Evolutionary conservation across 768 basidiomycete species (phyloP).

Genomic region (Amanita molliuscula): DNA sequence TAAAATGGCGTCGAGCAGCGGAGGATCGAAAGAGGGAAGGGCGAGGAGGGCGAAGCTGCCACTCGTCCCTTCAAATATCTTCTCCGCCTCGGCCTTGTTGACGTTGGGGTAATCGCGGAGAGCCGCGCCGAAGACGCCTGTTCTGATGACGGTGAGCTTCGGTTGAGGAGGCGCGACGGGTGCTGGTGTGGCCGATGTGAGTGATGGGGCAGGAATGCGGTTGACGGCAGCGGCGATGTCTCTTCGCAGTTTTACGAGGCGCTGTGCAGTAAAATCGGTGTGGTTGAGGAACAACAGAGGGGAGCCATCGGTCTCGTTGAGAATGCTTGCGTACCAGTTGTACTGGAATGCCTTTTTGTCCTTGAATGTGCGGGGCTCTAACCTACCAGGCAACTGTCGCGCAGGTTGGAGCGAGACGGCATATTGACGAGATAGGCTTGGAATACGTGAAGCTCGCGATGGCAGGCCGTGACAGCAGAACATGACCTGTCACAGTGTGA

Average conservation of each 20-base stretch:
- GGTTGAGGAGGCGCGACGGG: constrained; percentile 26
- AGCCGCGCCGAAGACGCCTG: constrained; percentile 72
- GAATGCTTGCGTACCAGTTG: constrained; percentile 67
- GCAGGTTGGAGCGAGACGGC: constrained; percentile 48
- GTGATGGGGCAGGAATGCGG: constrained; percentile 29
- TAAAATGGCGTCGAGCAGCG: constrained; percentile 57
- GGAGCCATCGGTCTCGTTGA: constrained; percentile 41
- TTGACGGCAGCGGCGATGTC: constrained; percentile 52
- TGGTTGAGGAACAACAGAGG: constrained; percentile 77
- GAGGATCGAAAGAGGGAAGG: constrained; percentile 60
- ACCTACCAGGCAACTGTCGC: constrained; percentile 40
- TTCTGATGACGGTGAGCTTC: constrained; percentile 60
- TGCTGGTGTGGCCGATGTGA: constrained; percentile 19
- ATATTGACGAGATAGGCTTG: constrained; percentile 31
- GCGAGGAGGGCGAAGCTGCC: constrained; percentile 59
- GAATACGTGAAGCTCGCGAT: constrained; percentile 13
- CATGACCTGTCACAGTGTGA: background rate
- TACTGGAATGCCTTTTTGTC: constrained; percentile 77
- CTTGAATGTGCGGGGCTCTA: constrained; percentile 56
- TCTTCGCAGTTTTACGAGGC: constrained; percentile 56
- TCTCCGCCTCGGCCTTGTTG: constrained; percentile 33
- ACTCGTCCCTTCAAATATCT: constrained; percentile 45
- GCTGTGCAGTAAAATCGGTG: constrained; percentile 59
- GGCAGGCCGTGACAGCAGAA: constrained; percentile 19
- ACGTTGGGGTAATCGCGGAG: constrained; percentile 50